These are phyloP conservation scores for Buddleja alternifolia DNA, from an alignment of 257 asterid genomes.

Conservation along the genomic window DNA sequence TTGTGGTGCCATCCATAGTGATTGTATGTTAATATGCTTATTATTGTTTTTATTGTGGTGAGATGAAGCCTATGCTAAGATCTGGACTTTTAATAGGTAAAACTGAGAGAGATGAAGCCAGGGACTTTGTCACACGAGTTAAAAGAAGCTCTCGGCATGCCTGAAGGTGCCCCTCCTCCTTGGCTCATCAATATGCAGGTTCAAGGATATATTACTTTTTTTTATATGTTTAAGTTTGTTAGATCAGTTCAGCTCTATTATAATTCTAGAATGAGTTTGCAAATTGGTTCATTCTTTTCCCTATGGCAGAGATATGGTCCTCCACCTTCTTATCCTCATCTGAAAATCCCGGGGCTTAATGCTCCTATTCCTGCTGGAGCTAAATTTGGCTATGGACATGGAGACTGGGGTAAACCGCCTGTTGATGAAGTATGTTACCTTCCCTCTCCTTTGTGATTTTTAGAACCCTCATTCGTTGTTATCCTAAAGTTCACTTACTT, in stretches of 20 bases:
- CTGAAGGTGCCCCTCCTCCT: slow-evolving; percentile 98
- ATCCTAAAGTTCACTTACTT: no score
- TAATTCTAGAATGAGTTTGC: no score
- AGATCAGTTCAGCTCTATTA: background rate
- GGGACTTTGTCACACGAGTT: slow-evolving; percentile 85
- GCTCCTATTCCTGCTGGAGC: slow-evolving; percentile 98
- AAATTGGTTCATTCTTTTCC: slow-evolving; percentile 5
- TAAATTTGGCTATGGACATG: slow-evolving; percentile 91
- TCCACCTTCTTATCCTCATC: slow-evolving; percentile 95
- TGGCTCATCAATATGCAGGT: slow-evolving; percentile 99
- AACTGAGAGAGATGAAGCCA: slow-evolving; percentile 94
- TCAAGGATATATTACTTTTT: slow-evolving; percentile 2
- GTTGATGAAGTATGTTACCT: slow-evolving; percentile 79
- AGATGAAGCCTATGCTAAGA: no score
- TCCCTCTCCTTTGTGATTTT: background rate
- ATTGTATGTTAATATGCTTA: no score
- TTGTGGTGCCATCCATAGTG: no score
- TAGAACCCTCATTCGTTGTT: no score
- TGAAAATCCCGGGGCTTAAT: slow-evolving; percentile 94
- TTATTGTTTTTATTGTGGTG: no score
- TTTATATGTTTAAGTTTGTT: slow-evolving; percentile 4
- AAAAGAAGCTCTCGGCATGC: slow-evolving; percentile 97
- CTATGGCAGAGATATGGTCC: slow-evolving; percentile 88
- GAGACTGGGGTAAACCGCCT: slow-evolving; percentile 99
- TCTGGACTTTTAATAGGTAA: slow-evolving; percentile 49